Conservation (phyloP, 1,139 yeast genomes). For the Nakaseomyces kungkrabaensis region DNA sequence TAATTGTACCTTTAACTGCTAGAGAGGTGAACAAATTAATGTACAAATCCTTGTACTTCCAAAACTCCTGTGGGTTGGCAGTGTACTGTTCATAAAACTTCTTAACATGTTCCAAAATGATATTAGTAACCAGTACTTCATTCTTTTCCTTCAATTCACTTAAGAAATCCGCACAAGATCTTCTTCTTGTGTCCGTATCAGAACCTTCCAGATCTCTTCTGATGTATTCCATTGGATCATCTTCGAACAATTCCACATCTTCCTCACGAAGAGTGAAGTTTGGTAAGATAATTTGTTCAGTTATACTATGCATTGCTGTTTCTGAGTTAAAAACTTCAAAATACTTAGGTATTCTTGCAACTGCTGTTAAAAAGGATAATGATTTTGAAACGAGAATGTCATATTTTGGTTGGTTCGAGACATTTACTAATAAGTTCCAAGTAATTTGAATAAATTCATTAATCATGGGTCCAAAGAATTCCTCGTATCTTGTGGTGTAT, state of each 20-base stretch:
- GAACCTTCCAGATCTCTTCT: constrained; percentile 93
- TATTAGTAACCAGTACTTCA: constrained; percentile 61
- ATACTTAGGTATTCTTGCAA: constrained; percentile 60
- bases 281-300: constrained; percentile 79
- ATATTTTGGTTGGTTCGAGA: constrained; percentile 63
- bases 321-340: constrained; percentile 59
- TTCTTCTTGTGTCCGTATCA: constrained; percentile 84
- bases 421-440: constrained; percentile 65
- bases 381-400: constrained; percentile 80
- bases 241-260: constrained; percentile 91
- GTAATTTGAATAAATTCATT: constrained; percentile 71
- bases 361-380: constrained; percentile 71
- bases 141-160: constrained; percentile 77
- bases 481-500: constrained; percentile 86
- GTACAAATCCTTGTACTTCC: constrained; percentile 86
- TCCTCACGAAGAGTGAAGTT: constrained; percentile 74
- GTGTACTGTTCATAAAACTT: constrained; percentile 49
- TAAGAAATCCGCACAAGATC: constrained; percentile 83
- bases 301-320: constrained; percentile 60
- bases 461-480: constrained; percentile 70
- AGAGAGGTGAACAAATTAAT: constrained; percentile 77
- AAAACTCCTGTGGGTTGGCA: constrained; percentile 36
- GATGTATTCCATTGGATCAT: constrained; percentile 89
- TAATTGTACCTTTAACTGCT: constrained; percentile 82
- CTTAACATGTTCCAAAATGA: constrained; percentile 68